Base-by-base conservation (phyloP, 495 filamentous ascomycete genomes). In the Penicillium subrubescens region DNA sequence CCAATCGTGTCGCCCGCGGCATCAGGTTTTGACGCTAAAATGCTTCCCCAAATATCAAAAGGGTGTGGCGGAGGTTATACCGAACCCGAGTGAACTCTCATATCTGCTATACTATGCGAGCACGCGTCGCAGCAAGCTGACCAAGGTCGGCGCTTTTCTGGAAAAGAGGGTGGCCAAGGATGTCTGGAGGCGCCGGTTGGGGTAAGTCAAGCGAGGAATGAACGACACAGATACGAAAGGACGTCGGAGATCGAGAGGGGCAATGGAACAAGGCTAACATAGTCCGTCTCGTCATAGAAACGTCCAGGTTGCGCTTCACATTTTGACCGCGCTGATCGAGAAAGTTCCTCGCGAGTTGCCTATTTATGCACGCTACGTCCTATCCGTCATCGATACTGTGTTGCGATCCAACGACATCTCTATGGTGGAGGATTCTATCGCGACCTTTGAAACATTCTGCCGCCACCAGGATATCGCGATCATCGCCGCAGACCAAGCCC, bases 31-130 rank as follows among this genome's bases (percentile, higher is more conserved):
- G 56, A 88, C 96, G 55, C 84, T 97, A 34, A 97, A 96, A 76
- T 97, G 94, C 81, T 97, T 96, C 78, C 94, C 94, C 34, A 87
- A 86, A 66, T 93, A 91, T 60, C 90, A 92, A 59, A 97, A 96
- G 78, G 92, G 90, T 63, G 91, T 91, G 52, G 86, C 90, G 71
- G 92, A 96, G 66, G 91, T 96, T 61, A 94, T 93, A 76, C 92
- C 94, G 10, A 97, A 97, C 73, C 89, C 91, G 50, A 95, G 91
- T 77, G 94, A 97, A 81, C 87, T 97, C 46, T 96, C 92, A 73
- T 97, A 97, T 73, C 85, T 97, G 57, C 87, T 97, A 31, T 97
- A 94, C 84, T 97, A 97, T 83, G 92, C 90, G 46, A 94, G 92
- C 74, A 95, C 93, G 67, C 90, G 94, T 57, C 86, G 92, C 62